Evolutionary conservation across 495 filamentous ascomycete genomes (phyloP).

Genomic region (Aspergillus baeticus): DNA sequence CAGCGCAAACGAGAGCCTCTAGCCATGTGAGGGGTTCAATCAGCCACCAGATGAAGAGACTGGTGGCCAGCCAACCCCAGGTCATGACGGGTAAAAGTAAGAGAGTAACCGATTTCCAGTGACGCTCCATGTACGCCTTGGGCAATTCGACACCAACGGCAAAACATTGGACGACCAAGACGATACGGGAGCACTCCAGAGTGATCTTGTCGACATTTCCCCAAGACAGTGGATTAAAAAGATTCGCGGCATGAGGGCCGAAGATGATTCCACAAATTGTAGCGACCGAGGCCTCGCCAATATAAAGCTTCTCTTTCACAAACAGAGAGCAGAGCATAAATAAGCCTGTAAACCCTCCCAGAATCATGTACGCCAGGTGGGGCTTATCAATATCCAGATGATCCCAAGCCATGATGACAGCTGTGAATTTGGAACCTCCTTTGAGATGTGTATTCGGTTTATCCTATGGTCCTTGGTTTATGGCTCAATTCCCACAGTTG

Average conservation of each 20-base stretch:
- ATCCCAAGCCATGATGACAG: constrained; percentile 79
- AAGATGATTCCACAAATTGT: constrained; percentile 97
- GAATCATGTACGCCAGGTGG: constrained; percentile 97
- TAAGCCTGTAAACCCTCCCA: constrained; percentile 94
- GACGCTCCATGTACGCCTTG: constrained; percentile 94
- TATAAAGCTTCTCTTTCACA: constrained; percentile 98
- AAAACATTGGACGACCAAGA: constrained; percentile 98
- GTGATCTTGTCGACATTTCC: constrained; percentile 94
- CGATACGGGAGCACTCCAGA: constrained; percentile 94
- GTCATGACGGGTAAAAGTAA: constrained; percentile 96
- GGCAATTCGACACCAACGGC: constrained; percentile 98
- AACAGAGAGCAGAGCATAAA: constrained; percentile 98
- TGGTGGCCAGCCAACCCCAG: constrained; percentile 92
- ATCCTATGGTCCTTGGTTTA: not conserved
- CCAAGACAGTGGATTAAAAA: constrained; percentile 84
- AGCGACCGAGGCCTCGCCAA: constrained; percentile 96
- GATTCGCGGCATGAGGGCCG: constrained; percentile 88
- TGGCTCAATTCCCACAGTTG: not conserved
- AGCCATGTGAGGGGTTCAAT: constrained; percentile 80
- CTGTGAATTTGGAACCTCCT: not conserved
- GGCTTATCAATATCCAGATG: constrained; percentile 90
- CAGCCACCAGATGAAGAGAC: constrained; percentile 97
- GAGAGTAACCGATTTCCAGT: constrained; percentile 91
- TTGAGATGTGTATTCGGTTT: not conserved
- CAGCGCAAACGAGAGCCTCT: constrained; percentile 79